Base-by-base conservation (phyloP, 2,329 filamentous ascomycete genomes). In the Fusarium pilosicola region DNA sequence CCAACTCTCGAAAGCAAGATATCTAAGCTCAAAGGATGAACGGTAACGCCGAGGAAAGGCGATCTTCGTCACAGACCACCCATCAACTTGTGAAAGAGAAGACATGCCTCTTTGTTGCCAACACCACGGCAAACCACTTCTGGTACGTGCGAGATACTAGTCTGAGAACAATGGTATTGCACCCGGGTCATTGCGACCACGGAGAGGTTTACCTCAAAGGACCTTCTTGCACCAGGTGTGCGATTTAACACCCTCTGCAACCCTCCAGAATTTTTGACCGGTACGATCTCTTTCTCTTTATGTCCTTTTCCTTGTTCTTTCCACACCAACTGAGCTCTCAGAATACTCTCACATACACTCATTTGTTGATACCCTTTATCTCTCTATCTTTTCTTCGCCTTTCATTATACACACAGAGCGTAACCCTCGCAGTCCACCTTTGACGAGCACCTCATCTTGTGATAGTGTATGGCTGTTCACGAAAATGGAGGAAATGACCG, bases 81-180 rank as follows among this genome's bases (percentile, higher is more conserved):
- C 34, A 42, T 60, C 36, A 36, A 54, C 24, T 22, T 13, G 30
- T 74, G 56, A 70, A 73, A 73, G 65, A 46, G 20, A 30, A 26
- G 4, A 9, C 22, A n/a, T 17, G 9, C 51, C 49, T 70, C 72
- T 74, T 74, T 74, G 72, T 74, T 41, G 8, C 24, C 36, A 15
- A 62, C 17, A 66, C n/a, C 49, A 73, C 20, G 24, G 32, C 28
- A 44, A 58, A 64, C 51, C 22, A 20, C 41, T 44, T 48, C 32
- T 57, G 56, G 52, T 48, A 68, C 57, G 61, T 48, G 59, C 44
- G 3, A 24, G 39, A 26, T 62, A 36, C 42, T 51, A 61, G 48
- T 9, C 32, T 5, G 24, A 71, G 73, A 70, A 71, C 65, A 71
- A 68, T 71, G 57, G 58, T 38, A 72, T 70, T 73, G 45, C 67